Base-by-base conservation (phyloP, 108 stramenopile species). In the Fistulifera pelliculosa region DNA sequence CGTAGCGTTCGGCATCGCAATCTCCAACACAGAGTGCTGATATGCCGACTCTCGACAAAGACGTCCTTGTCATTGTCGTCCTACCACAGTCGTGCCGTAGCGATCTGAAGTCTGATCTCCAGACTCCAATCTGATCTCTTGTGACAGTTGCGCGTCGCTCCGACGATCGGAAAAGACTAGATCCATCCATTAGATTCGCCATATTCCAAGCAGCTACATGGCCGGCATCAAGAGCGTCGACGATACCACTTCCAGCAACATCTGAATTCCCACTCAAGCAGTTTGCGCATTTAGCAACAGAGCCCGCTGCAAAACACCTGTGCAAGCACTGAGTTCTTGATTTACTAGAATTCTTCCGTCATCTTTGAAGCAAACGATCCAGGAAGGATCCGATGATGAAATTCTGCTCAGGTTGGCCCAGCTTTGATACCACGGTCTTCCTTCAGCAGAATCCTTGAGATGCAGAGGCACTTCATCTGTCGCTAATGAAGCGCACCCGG, bases 211-310 rank as follows among this genome's bases (percentile, higher is more conserved):
- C 85, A 21, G 84, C 90, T 26, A 85, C 61, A 28, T 60, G 62
- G 13, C 90, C 90, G 0, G 82, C 86, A 35, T 76, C 47, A 42
- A 72, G 38, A 16, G 81, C 72, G 70, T 79, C 80, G 11, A 73
- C 48, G 1, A 57, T 58, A 31, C 73, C 77, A 26, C 76, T 84
- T 40, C 90, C 90, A 8, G 90, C 85, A 19, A 92, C 73, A 44
- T 65, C 61, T 0, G 90, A 74, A 27, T 76, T 62, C 7, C 90
- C 90, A 15, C 81, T 87, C 14, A 55, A 42, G 1, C 61, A 45
- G 65, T 83, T 83, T 18, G 85, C 83, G 69, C 71, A 85, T 52
- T 76, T 79, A 27, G 90, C 86, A 2, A 83, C 85, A 14, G 81
- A 76, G 26, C 90, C 90, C 21, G 90, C 90, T 17, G 86, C 85